Percentiles rank a stretch among this genome's conserved stretches.
Conservation (phyloP, 768 basidiomycete species). For the Amanita rubescens region DNA sequence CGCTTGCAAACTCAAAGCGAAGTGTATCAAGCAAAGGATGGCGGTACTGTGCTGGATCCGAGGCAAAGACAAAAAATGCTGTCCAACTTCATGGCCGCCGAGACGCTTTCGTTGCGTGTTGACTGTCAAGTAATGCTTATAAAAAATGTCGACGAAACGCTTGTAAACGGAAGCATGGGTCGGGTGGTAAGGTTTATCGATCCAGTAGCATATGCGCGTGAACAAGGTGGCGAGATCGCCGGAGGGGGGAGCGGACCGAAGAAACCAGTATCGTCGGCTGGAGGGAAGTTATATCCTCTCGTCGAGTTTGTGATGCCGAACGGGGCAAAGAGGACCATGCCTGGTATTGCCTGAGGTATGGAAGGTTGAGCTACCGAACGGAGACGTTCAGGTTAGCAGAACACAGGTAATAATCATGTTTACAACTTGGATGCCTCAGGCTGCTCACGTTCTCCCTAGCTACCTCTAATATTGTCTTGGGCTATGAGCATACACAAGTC, state of each 20-base stretch:
- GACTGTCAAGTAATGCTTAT: conserved; percentile 93
- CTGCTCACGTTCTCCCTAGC: conserved; percentile 30
- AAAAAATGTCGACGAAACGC: conserved; percentile 84
- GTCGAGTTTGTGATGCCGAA: conserved; percentile 72
- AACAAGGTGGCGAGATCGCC: conserved; percentile 23
- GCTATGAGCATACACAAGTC: conserved; percentile 99
- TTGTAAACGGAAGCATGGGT: conserved; percentile 96
- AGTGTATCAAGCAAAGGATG: conserved; percentile 54
- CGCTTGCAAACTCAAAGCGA: conserved; percentile 46
- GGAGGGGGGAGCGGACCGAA: conserved; percentile 25
- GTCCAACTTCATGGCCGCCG: conserved; percentile 86
- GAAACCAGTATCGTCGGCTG: conserved; percentile 14
- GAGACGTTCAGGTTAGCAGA: conserved; percentile 74
- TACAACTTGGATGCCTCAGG: conserved; percentile 12
- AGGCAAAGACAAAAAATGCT: conserved; percentile 72
- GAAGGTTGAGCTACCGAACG: conserved; percentile 85
- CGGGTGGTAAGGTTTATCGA: conserved; percentile 70
- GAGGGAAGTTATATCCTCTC: conserved; percentile 44
- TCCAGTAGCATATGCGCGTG: conserved; percentile 37
- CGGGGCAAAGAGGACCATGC: conserved; percentile 42
- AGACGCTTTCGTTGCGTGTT: conserved; percentile 57
- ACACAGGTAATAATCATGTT: conserved; percentile 50
- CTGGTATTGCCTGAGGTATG: conserved; percentile 67
- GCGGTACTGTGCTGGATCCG: conserved; percentile 46
- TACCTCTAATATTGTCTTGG: conserved; percentile 89